Evolutionary conservation across 163 green algal genomes (phyloP), one percentile per base, ranked within the genome.

Genomic region (Chlamydomonas reinhardtii): DNA sequence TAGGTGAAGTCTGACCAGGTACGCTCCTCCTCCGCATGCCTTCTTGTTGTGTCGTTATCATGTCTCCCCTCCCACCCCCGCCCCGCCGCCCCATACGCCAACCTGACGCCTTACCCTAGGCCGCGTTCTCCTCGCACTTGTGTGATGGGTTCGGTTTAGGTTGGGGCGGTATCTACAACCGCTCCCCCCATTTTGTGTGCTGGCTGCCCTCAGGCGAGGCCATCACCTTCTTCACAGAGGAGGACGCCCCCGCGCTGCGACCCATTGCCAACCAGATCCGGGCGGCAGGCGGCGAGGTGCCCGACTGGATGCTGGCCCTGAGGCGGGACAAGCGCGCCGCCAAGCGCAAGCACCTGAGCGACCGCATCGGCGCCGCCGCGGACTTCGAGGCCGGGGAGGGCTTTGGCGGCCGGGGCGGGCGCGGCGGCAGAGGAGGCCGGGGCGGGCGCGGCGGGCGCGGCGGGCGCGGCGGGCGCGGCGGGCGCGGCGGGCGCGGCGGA

Each of bases 151-250:
- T 48, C 8, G 39, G 39, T 48, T 48, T 48, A 48, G 39, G 5
- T 48, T 48, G 39, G 39, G 39, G 5, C 5, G 39, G 39, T 48
- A 8, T 48, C 8, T 8, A 48, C 39, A 5, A 5, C 39, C 8
- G 39, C 39, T 8, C 39, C 39, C 8, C 39, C 39, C 39, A n/a
- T n/a, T n/a, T n/a, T n/a, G n/a, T 48, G 39, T 48, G 39, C 48
- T 17, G 17, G 6, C 48, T 34, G 15, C 74, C 22, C 48, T 8
- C 92, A 90, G 97, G 97, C 29, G 83, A 94, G 59, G 97, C 97
- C 9, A 84, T 99, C 22, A 99, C 98, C 0, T 96, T 99, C 48
- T 99, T 98, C 87, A 97, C 93, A 19, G 98, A 99, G 84, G 93
- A 96, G 17, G 98, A 99, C 79, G 81, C 83, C 0, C 77, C 82